Conservation (phyloP, 2,329 filamentous ascomycete genomes). For the Blastomyces gilchristii region DNA sequence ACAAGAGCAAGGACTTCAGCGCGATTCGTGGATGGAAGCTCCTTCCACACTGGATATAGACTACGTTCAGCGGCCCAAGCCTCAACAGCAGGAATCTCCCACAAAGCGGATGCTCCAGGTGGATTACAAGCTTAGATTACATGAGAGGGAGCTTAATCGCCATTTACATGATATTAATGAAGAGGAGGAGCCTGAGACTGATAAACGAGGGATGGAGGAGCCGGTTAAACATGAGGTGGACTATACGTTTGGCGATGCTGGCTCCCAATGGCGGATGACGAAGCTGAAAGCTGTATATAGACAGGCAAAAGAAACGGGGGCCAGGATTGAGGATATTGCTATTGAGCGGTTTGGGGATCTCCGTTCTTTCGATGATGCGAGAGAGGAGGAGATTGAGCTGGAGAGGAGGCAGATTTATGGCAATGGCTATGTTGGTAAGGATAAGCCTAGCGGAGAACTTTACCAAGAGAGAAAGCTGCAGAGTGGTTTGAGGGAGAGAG, state of each 20-base stretch:
- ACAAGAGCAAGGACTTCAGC: constrained; percentile 44
- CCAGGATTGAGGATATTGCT: constrained; percentile 71
- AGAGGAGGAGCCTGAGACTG: constrained; percentile 32
- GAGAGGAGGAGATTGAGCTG: constrained; percentile 86
- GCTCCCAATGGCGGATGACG: constrained; percentile 93
- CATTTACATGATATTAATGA: constrained; percentile 54
- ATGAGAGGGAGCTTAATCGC: constrained; percentile 70
- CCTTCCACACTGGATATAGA: constrained; percentile 75
- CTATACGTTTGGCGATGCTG: constrained; percentile 81
- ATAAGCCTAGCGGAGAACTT: constrained; percentile 79
- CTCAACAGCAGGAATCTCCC: constrained; percentile 41
- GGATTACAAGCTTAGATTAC: constrained; percentile 60
- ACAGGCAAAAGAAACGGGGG: constrained; percentile 61
- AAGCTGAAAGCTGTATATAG: constrained; percentile 80
- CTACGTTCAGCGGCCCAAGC: constrained; percentile 54
- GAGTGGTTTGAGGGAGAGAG: constrained; percentile 38
- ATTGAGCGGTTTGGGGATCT: constrained; percentile 71
- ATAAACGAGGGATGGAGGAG: constrained; percentile 26
- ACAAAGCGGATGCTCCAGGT: constrained; percentile 37
- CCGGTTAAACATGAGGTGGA: constrained; percentile 53
- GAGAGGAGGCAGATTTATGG: constrained; percentile 77
- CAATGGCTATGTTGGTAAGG: constrained; percentile 69
- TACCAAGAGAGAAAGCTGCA: constrained; percentile 64
- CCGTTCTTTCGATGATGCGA: constrained; percentile 77
- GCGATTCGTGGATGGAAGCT: constrained; percentile 92